phyloP scores from a whole-genome alignment of 495 filamentous ascomycete genomes.

The Sporormia fimetaria region DNA sequence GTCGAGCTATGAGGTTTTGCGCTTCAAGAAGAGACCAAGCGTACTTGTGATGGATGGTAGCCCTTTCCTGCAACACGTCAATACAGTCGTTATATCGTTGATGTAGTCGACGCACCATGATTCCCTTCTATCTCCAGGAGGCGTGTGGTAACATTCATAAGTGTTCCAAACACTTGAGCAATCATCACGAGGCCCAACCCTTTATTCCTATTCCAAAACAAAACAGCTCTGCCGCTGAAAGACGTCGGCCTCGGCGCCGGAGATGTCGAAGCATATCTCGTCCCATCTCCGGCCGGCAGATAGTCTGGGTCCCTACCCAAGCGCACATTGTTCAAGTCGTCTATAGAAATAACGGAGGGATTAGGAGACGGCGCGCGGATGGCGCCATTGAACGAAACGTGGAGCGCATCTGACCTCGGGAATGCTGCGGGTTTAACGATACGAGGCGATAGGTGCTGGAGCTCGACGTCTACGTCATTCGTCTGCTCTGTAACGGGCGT shows the following conservation, averaged over 20 bases:
- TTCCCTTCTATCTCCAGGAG: slow-evolving; percentile 62
- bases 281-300: slow-evolving; percentile 5
- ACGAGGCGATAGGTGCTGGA: too few relatives aligned
- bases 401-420: too few relatives aligned
- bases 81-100: slow-evolving; percentile 1
- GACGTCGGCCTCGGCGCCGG: slow-evolving; percentile 23
- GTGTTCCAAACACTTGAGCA: slow-evolving; percentile 71
- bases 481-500: too few relatives aligned
- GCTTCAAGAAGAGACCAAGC: slow-evolving; percentile 1
- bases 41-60: slow-evolving; percentile 74
- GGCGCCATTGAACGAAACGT: too few relatives aligned
- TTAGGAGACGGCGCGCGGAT: slow-evolving; percentile 30
- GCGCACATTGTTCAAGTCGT: slow-evolving; percentile 26
- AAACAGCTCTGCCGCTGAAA: slow-evolving; percentile 19
- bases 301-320: slow-evolving; percentile 17
- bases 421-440: too few relatives aligned
- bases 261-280: slow-evolving; percentile 19
- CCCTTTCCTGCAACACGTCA: slow-evolving; percentile 35
- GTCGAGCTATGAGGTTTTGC: background rate
- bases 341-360: slow-evolving; percentile 30
- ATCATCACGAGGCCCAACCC: slow-evolving; percentile 61
- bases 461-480: too few relatives aligned
- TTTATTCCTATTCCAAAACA: slow-evolving; percentile 47
- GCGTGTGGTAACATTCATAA: slow-evolving; percentile 81
- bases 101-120: slow-evolving; percentile 25